Conservation (phyloP, 73 alveolate species). For the Paraurostyla sp. region DNA sequence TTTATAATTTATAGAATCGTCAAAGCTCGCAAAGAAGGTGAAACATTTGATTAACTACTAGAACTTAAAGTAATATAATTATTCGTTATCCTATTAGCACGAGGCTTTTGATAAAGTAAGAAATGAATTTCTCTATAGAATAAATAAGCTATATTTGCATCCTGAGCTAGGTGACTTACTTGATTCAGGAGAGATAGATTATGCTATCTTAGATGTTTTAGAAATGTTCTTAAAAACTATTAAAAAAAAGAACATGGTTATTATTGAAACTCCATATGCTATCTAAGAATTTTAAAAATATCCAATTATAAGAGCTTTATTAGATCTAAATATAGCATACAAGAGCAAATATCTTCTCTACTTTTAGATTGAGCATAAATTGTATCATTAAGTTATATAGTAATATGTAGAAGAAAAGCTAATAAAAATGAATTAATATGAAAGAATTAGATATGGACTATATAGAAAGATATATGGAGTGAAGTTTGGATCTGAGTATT, state of each 20-base stretch:
- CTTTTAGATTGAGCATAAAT: conserved; percentile 2
- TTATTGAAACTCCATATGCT: background rate
- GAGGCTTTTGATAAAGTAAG: conserved; percentile 60
- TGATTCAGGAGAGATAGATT: conserved; percentile 74
- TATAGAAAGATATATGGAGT: conserved; percentile 38
- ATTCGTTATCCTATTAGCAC: background rate
- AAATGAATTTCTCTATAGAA: conserved; percentile 43
- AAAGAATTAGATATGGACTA: conserved; percentile 3
- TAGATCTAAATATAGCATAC: conserved; percentile 25
- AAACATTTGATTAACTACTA: conserved; percentile 4
- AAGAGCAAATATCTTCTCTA: conserved; percentile 34
- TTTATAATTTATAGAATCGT: conserved; percentile 1
- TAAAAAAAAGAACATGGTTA: background rate
- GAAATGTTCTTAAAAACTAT: background rate
- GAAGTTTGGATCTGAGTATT: background rate
- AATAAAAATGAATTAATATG: background rate
- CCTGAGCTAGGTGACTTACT: conserved; percentile 54
- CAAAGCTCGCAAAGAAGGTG: conserved; percentile 26
- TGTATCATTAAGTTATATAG: background rate
- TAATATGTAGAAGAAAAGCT: background rate
- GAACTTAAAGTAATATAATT: conserved; percentile 22
- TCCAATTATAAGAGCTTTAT: conserved; percentile 29
- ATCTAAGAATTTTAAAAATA: background rate
- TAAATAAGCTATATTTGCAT: conserved; percentile 56
- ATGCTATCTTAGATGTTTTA: background rate